A percentile compares a stretch with the other conserved stretches of the same genome.
Evolutionary conservation across 352 stramenopile genomes (phyloP).

Genomic region (Paralagenidium karlingii): DNA sequence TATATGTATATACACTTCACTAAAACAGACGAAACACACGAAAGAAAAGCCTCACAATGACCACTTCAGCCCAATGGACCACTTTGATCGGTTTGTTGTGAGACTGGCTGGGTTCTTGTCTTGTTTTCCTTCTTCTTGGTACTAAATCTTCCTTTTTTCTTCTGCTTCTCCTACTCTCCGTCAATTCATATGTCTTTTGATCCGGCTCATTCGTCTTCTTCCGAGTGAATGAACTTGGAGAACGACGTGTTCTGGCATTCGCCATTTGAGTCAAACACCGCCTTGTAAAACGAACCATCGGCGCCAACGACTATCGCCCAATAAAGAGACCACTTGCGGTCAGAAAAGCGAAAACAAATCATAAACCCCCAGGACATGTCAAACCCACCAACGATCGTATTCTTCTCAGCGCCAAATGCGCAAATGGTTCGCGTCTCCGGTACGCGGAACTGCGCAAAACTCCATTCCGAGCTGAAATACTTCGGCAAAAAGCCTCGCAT

Average conservation of each 20-base stretch:
- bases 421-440: constrained; percentile 86
- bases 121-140: too few species aligned
- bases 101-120: too few species aligned
- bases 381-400: constrained; percentile 82
- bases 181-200: background rate
- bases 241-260: constrained; percentile 85
- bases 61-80: too few species aligned
- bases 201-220: constrained; percentile 86
- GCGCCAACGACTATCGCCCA: constrained; percentile 59
- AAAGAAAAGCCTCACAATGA: too few species aligned
- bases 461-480: constrained; percentile 92
- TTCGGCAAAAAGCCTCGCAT: constrained; percentile 85
- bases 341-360: background rate
- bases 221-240: constrained; percentile 83
- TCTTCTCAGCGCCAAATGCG: constrained; percentile 87
- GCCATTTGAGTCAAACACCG: constrained; percentile 74
- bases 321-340: background rate
- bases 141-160: too few species aligned
- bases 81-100: too few species aligned
- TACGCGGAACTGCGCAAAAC: constrained; percentile 88
- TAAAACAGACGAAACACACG: too few species aligned
- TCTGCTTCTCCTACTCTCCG: too few species aligned
- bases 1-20: too few species aligned
- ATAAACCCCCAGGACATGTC: background rate
- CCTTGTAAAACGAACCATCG: constrained; percentile 84